phyloP scores from a whole-genome alignment of 2,329 filamentous ascomycete genomes.

The Phialocephala sp. region DNA sequence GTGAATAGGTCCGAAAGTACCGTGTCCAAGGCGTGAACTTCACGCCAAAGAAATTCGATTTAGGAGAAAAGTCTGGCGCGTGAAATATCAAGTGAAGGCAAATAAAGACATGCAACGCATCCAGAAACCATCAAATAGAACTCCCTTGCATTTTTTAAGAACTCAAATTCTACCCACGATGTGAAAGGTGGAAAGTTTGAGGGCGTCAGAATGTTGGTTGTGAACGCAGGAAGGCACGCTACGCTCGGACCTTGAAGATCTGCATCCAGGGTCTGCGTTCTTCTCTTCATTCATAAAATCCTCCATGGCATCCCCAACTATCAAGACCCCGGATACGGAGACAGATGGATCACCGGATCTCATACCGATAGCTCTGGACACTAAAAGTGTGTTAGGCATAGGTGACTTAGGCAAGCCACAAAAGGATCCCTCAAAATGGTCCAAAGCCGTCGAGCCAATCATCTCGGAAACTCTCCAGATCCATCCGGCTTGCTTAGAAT shows the following conservation, averaged over 20 bases:
- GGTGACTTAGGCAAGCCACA: background rate
- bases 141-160: background rate
- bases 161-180: background rate
- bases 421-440: background rate
- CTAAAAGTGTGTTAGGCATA: background rate
- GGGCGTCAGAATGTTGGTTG: slow-evolving; percentile 9
- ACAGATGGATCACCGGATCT: background rate
- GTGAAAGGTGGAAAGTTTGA: slow-evolving; percentile 7
- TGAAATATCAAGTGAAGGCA: background rate
- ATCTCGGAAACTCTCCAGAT: background rate
- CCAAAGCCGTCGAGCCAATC: background rate
- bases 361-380: background rate
- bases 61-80: background rate
- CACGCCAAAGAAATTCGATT: slow-evolving; percentile 7
- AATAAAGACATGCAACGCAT: slow-evolving; percentile 10
- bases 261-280: background rate
- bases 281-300: background rate
- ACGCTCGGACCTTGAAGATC: slow-evolving; percentile 17
- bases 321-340: background rate
- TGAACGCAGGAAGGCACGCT: slow-evolving; percentile 9
- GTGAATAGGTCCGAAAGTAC: background rate
- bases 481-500: slow-evolving; percentile 9
- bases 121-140: background rate
- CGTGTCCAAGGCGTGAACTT: slow-evolving; percentile 20
- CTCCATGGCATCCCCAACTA: background rate